Evolutionary conservation across 2,329 filamentous ascomycete genomes (phyloP), one percentile per base, ranked within the genome.

Genomic region (Cytospora schulzeri): DNA sequence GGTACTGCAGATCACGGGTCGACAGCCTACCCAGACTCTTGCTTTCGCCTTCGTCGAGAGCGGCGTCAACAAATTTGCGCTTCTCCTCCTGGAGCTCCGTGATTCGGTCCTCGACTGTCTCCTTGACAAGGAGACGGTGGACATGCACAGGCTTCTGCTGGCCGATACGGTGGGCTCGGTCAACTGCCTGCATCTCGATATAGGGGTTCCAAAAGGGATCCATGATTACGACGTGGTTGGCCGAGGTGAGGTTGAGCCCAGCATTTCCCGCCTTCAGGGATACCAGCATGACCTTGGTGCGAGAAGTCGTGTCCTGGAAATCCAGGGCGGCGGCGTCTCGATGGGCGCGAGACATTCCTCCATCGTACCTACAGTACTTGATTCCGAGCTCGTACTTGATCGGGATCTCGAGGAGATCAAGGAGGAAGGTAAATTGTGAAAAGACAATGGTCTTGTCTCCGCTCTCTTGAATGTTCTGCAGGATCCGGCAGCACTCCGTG

Each of bases 151-250:
- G 79, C 4, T 83, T 83, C 69, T 82, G 79, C 77, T 97, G 93
- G 0, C 93, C 93, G 69, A 97, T 93, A 12, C 93, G 90, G 76
- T 97, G 90, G 2, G 93, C 91, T 26, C 93, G 90, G 74, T 96
- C 93, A 58, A 97, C 89, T 4, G 93, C 93, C 77, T 97, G 93
- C 76, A 93, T 92, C 77, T 97, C 93, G 57, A 96, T 90, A 73
- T 90, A 96, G 0, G 93, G 93, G 68, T 97, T 97, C 92, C 92
- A 97, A 78, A 96, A 96, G 0, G 93, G 93, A 73, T 97, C 65
- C 73, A 96, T 87, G 68, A 97, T 91, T 75, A 97, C 92, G 69
- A 97, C 91, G 68, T 92, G 89, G 1, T 88, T 92, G 0, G 93
- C 93, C 22, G 88, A 86, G 48, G 90, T 91, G 26, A 97, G 83